Conservation (phyloP, 2,329 filamentous ascomycete genomes). For the Talaromyces sp. region DNA sequence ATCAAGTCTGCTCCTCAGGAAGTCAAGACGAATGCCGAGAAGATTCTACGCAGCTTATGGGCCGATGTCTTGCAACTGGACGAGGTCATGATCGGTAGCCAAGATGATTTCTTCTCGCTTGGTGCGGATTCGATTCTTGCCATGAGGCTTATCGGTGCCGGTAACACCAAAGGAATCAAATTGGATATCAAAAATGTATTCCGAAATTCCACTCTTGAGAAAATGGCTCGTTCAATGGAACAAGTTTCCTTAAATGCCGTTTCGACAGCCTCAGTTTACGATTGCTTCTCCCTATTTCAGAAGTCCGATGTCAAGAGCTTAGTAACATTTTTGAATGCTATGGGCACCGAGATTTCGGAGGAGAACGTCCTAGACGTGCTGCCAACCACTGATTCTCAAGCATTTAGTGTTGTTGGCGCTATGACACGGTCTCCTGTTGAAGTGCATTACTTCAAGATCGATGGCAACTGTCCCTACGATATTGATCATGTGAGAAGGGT, state of each 20-base stretch:
- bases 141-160: slow-evolving; percentile 12
- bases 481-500: neutral
- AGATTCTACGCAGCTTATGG: neutral
- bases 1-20: neutral
- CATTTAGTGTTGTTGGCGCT: neutral
- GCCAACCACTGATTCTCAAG: neutral
- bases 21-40: neutral
- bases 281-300: neutral
- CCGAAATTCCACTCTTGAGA: neutral
- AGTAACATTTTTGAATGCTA: neutral
- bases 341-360: neutral
- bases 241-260: neutral
- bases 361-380: neutral
- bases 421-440: neutral
- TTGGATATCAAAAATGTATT: neutral
- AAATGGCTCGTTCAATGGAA: neutral
- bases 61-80: neutral
- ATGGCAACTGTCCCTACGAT: neutral
- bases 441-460: neutral
- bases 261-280: neutral
- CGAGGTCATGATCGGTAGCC: neutral
- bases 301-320: neutral
- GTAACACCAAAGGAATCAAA: neutral
- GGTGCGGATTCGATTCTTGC: slow-evolving; percentile 26
- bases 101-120: slow-evolving; percentile 30